Base-by-base conservation (phyloP, 78 protist species). In the Trichosphaerium sp. region DNA sequence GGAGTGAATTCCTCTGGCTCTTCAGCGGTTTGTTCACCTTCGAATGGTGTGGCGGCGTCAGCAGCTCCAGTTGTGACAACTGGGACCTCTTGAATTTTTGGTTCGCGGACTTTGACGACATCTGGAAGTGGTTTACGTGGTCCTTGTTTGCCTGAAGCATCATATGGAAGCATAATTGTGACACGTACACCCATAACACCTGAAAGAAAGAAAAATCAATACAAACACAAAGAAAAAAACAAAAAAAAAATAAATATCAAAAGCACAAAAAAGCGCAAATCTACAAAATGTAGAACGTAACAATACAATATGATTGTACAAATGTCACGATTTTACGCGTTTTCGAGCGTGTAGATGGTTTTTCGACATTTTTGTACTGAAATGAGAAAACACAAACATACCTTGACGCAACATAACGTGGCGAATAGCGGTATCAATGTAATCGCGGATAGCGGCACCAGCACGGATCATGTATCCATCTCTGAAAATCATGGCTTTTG, bases 391-490 rank as follows among this genome's bases (percentile, higher is more conserved):
- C 4, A 8, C 6, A 6, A 28, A 40, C 10, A 40, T 54, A 72
- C 98, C 97, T 83, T 94, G 98, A 40, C 96, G 75, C 65, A 96
- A 52, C 29, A 79, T 65, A 49, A 96, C 86, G 88, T 93, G 96
- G 42, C 99, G 82, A 34, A 79, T 65, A 48, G 98, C 99, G 21
- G 37, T 59, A 79, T 95, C 99, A 40, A 94, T 63, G 79, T 81
- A 88, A 52, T 69, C 69, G 31, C 71, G 32, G 51, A 70, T 28
- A 42, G 97, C 93, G 57, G 90, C 61, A 32, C 99, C 98, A 12
- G 98, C 78, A 79, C 80, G 75, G 90, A 96, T 85, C 96, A 98
- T 92, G 87, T 94, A 96, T 14, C 99, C 99, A 59, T 94, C 99
- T 32, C 59, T 54, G 95, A 97, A 98, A 91, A 95, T 98, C 97